A percentile compares a stretch with the other conserved stretches of the same genome.
Conservation (phyloP, 1,284 basidiomycete species). For the Naganishia cerealis region DNA sequence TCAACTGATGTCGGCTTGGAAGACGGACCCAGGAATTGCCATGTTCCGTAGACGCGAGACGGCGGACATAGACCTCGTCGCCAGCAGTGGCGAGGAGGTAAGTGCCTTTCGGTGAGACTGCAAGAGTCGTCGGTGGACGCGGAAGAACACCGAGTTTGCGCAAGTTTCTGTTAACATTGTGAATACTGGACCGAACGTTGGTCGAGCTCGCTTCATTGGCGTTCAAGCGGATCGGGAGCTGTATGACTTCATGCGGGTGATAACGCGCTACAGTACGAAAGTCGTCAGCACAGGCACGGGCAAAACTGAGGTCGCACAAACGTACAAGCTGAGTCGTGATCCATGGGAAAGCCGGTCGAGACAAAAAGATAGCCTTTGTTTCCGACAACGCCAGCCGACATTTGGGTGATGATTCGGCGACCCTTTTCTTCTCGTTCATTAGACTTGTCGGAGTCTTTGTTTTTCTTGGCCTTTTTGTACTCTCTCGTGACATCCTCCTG, state of each 20-base stretch:
- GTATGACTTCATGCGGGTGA: conserved; percentile 23
- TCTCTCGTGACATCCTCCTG: conserved; percentile 63
- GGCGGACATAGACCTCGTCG: conserved; percentile 77
- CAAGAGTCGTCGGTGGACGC: conserved; percentile 63
- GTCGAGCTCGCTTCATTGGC: conserved; percentile 23
- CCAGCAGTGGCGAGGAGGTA: conserved; percentile 80
- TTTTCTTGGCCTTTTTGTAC: conserved; percentile 56
- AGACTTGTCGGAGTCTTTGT: conserved; percentile 24
- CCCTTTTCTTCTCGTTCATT: conserved; percentile 32
- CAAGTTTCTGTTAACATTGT: conserved; percentile 24
- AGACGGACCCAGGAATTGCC: conserved; percentile 25
- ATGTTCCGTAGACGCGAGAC: conserved; percentile 41
- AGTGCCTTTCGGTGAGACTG: conserved; percentile 71
- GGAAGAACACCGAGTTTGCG: conserved; percentile 65
- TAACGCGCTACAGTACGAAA: conserved; percentile 3
- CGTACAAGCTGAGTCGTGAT: conserved; percentile 23
- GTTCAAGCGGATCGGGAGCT: conserved; percentile 22
- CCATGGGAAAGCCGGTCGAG: conserved; percentile 7
- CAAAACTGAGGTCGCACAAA: neutral
- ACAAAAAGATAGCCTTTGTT: conserved; percentile 28
- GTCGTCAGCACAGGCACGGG: neutral
- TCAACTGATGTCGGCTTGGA: conserved; percentile 23
- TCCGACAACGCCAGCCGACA: conserved; percentile 23
- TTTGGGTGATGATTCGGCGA: conserved; percentile 29
- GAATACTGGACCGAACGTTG: conserved; percentile 25